Evolutionary conservation across 345 rosid genomes (phyloP).

Genomic region (Eutrema heterophyllum): DNA sequence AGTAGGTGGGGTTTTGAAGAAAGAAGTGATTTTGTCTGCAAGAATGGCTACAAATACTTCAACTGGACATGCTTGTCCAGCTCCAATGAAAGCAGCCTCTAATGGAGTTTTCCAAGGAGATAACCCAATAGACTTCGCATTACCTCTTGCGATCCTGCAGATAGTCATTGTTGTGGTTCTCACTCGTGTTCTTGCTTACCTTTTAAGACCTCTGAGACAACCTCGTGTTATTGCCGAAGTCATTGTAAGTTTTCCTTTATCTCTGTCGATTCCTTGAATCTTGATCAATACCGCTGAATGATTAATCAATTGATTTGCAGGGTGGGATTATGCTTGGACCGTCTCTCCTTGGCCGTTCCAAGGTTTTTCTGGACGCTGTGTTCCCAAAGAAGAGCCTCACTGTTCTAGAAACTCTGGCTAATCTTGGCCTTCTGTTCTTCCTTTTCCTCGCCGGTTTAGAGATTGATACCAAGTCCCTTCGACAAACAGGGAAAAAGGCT

Average conservation of each 20-base stretch:
- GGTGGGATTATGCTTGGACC: slow-evolving; percentile 82
- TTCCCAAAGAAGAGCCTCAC: slow-evolving; percentile 61
- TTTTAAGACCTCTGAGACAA: slow-evolving; percentile 60
- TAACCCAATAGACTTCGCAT: slow-evolving; percentile 59
- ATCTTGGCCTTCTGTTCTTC: slow-evolving; percentile 66
- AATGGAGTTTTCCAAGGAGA: slow-evolving; percentile 73
- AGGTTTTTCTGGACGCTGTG: slow-evolving; percentile 37
- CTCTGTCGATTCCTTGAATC: background rate
- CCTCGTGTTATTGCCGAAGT: slow-evolving; percentile 89
- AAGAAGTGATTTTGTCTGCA: background rate
- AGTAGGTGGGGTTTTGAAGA: background rate
- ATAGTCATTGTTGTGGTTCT: slow-evolving; percentile 56
- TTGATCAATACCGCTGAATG: background rate
- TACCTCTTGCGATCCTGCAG: slow-evolving; percentile 70
- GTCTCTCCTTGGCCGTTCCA: slow-evolving; percentile 61
- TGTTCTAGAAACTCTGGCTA: slow-evolving; percentile 68
- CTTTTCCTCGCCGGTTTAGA: slow-evolving; percentile 72
- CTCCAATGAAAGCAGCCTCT: slow-evolving; percentile 62
- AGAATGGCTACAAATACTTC: slow-evolving; percentile 39
- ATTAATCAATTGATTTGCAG: slow-evolving; percentile 23
- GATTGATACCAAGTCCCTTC: slow-evolving; percentile 49
- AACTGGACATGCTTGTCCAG: slow-evolving; percentile 31
- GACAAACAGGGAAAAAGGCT: slow-evolving; percentile 57
- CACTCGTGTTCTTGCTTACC: slow-evolving; percentile 60
- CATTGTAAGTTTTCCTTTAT: slow-evolving; percentile 36